These are phyloP conservation scores for Zygotorulaspora chibaensis DNA, from an alignment of 805 yeast species.

Conservation along the genomic window DNA sequence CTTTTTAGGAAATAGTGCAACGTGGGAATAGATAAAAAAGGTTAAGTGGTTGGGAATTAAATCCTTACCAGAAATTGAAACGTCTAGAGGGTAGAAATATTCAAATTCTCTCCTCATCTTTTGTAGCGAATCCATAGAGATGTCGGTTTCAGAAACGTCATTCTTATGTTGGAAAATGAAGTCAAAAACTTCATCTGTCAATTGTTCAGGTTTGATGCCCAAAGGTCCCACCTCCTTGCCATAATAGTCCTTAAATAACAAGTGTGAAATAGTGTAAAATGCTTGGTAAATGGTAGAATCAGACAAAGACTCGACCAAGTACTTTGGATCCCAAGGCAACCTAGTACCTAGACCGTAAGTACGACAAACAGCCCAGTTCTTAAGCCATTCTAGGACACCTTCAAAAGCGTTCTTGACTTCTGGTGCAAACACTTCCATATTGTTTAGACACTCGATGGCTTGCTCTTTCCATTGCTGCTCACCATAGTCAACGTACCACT, in stretches of 20 bases:
- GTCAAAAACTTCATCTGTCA: slow-evolving; percentile 93
- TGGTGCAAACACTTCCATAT: slow-evolving; percentile 71
- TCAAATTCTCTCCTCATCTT: slow-evolving; percentile 89
- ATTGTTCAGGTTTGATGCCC: slow-evolving; percentile 69
- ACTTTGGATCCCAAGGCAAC: slow-evolving; percentile 95
- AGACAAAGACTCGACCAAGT: slow-evolving; percentile 88
- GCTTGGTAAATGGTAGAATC: slow-evolving; percentile 97
- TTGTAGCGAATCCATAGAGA: slow-evolving; percentile 63
- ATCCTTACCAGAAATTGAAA: slow-evolving; percentile 91
- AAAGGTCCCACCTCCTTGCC: slow-evolving; percentile 74
- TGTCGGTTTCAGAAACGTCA: slow-evolving; percentile 45
- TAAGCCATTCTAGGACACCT: slow-evolving; percentile 91
- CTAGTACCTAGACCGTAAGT: slow-evolving; percentile 92
- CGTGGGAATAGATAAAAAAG: slow-evolving; percentile 88
- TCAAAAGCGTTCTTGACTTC: slow-evolving; percentile 91
- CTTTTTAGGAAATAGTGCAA: slow-evolving; percentile 84
- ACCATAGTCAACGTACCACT: slow-evolving; percentile 97
- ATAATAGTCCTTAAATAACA: slow-evolving; percentile 80
- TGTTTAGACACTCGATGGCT: slow-evolving; percentile 72
- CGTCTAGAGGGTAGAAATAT: slow-evolving; percentile 93
- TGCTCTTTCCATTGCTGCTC: slow-evolving; percentile 82
- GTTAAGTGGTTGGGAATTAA: slow-evolving; percentile 96
- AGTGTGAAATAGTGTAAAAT: slow-evolving; percentile 83
- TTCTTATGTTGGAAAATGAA: slow-evolving; percentile 77
- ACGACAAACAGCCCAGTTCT: slow-evolving; percentile 97